Percentiles rank a stretch among this genome's conserved stretches.
These are phyloP conservation scores for Massariosphaeria phaeospora DNA, from an alignment of 495 filamentous ascomycete genomes.

Conservation along the genomic window DNA sequence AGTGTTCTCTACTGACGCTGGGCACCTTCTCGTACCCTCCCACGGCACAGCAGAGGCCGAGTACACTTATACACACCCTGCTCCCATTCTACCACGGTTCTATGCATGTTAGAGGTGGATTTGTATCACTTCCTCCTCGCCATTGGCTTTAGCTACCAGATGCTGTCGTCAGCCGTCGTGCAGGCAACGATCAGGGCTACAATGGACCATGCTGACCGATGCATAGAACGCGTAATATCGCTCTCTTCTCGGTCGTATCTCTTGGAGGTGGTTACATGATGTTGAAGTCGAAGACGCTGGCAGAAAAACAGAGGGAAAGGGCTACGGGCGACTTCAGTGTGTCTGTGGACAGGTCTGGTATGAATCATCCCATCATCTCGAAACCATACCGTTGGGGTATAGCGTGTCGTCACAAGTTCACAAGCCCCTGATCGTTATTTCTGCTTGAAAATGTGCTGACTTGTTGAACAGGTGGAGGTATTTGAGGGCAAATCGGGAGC, in stretches of 20 bases:
- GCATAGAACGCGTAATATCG: slow-evolving; percentile 23
- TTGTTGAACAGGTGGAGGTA: background rate
- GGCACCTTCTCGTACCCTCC: too few relatives aligned
- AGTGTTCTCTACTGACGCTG: too few relatives aligned
- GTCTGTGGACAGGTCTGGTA: slow-evolving; percentile 28
- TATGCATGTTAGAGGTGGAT: too few relatives aligned
- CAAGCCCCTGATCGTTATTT: background rate
- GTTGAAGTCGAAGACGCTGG: slow-evolving; percentile 27
- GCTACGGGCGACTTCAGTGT: slow-evolving; percentile 27
- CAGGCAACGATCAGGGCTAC: too few relatives aligned
- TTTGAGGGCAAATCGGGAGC: background rate
- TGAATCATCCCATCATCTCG: background rate
- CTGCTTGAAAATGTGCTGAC: background rate
- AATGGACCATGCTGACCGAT: too few relatives aligned
- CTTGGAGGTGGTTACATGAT: slow-evolving; percentile 23
- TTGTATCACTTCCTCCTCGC: too few relatives aligned
- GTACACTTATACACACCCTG: too few relatives aligned
- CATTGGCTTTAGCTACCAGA: too few relatives aligned
- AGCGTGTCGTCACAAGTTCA: background rate
- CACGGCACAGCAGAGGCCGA: too few relatives aligned
- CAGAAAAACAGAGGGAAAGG: slow-evolving; percentile 21
- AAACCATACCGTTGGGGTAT: background rate
- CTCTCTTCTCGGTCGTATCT: slow-evolving; percentile 22
- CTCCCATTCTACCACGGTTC: too few relatives aligned
- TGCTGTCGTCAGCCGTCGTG: too few relatives aligned